Conservation (phyloP, 2,329 filamentous ascomycete genomes). For the Leptosphaerulina australis region DNA sequence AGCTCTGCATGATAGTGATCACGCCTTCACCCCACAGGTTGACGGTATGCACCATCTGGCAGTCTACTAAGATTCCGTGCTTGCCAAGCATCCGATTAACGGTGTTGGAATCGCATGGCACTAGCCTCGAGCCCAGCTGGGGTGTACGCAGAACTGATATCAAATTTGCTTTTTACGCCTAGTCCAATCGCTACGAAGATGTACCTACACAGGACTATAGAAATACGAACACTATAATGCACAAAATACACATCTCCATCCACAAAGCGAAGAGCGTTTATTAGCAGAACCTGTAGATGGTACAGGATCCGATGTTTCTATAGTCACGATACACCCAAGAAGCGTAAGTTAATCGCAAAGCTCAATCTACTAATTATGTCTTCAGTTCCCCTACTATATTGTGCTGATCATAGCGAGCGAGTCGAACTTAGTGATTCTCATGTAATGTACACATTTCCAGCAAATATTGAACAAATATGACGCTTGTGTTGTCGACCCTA, state of each 20-base stretch:
- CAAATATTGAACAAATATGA: conserved; percentile 51
- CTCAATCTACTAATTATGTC: conserved; percentile 63
- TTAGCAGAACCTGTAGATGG: conserved; percentile 30
- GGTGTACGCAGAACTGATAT: not conserved
- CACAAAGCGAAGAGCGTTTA: too few species aligned
- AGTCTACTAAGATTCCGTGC: conserved; percentile 19
- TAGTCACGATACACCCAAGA: conserved; percentile 55
- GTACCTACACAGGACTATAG: conserved; percentile 10
- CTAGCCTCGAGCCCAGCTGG: not conserved
- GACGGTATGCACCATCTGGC: conserved; percentile 33
- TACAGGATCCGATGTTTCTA: conserved; percentile 39
- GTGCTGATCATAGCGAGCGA: conserved; percentile 57
- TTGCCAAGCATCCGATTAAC: conserved; percentile 17
- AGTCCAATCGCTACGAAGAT: not conserved
- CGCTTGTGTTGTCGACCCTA: conserved; percentile 62
- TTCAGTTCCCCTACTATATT: conserved; percentile 56
- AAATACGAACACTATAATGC: not conserved
- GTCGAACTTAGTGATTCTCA: conserved; percentile 58
- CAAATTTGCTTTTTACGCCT: not conserved
- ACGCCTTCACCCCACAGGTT: conserved; percentile 43
- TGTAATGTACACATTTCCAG: not conserved
- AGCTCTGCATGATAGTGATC: conserved; percentile 24
- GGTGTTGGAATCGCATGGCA: not conserved
- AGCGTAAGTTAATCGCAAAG: conserved; percentile 60
- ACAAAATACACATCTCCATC: too few species aligned